Conservation (phyloP, 495 filamentous ascomycete species). For the Aspergillus ostianus region DNA sequence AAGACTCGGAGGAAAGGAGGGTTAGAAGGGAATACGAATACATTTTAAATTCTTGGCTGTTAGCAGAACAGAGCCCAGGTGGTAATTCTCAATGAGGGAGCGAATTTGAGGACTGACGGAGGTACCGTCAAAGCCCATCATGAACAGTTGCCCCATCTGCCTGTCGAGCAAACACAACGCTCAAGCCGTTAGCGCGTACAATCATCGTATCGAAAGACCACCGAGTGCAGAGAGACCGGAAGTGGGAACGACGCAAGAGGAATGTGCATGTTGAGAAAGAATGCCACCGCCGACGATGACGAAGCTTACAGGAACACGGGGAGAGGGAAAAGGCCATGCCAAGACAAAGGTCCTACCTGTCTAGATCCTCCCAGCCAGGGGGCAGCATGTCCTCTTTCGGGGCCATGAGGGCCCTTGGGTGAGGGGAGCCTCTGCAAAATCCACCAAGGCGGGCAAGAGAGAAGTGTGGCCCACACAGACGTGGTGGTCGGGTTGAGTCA, state of each 20-base stretch:
- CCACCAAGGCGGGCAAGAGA: constrained; percentile 3
- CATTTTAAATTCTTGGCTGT: constrained; percentile 92
- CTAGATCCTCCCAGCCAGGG: constrained; percentile 48
- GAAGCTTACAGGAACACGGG: neutral
- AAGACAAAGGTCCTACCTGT: constrained; percentile 40
- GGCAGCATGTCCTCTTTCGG: constrained; percentile 50
- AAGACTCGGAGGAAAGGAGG: constrained; percentile 2
- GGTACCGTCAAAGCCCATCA: constrained; percentile 94
- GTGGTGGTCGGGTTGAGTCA: constrained; percentile 2
- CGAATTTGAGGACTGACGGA: constrained; percentile 82
- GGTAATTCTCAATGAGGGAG: constrained; percentile 78
- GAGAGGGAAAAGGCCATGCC: constrained; percentile 12
- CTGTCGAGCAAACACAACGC: constrained; percentile 31
- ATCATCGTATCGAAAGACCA: neutral
- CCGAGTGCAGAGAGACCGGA: neutral
- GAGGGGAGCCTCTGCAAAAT: constrained; percentile 10
- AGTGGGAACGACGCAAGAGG: constrained; percentile 15
- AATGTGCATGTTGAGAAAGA: neutral
- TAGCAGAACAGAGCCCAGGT: constrained; percentile 78
- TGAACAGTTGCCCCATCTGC: constrained; percentile 84
- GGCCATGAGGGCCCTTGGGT: constrained; percentile 49
- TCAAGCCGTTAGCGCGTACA: constrained; percentile 40
- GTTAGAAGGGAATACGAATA: constrained; percentile 34
- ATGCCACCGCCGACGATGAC: neutral
- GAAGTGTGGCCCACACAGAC: constrained; percentile 14